These are phyloP conservation scores for Phaeosphaeriaceae sp. DNA, from an alignment of 2,329 filamentous ascomycete species.

Conservation along the genomic window DNA sequence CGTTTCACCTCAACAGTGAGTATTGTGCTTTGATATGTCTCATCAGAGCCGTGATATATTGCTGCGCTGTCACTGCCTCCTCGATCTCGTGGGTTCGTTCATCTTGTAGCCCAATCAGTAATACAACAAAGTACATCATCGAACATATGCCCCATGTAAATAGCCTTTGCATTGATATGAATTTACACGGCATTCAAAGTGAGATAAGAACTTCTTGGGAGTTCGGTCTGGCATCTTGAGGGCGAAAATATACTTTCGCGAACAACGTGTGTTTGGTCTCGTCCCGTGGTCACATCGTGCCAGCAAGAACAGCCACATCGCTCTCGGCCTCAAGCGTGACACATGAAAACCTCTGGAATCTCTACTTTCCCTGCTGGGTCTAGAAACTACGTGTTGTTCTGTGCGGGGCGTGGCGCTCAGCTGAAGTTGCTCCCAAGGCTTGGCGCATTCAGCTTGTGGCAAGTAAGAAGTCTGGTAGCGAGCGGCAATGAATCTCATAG, in stretches of 20 bases:
- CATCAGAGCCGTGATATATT: no score
- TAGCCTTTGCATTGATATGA: no score
- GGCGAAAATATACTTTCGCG: background rate
- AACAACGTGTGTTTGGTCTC: background rate
- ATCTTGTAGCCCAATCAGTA: no score
- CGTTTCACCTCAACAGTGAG: no score
- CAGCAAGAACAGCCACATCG: background rate
- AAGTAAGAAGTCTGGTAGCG: background rate
- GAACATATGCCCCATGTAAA: no score
- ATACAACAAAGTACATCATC: no score
- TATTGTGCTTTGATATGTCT: no score
- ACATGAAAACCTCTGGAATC: background rate
- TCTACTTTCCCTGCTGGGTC: no score
- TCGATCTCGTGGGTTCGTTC: no score
- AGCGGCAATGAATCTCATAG: background rate
- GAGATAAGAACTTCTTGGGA: background rate
- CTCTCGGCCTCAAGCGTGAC: background rate
- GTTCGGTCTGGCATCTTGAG: background rate
- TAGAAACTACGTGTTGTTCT: background rate
- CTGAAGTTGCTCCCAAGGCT: background rate
- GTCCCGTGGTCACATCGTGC: background rate
- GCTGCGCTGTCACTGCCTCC: no score
- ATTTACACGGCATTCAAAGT: no score
- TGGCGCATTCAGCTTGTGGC: background rate
- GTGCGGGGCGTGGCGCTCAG: background rate